Evolutionary conservation across 2,329 filamentous ascomycete genomes (phyloP).

Genomic region (Annulohypoxylon truncatum): DNA sequence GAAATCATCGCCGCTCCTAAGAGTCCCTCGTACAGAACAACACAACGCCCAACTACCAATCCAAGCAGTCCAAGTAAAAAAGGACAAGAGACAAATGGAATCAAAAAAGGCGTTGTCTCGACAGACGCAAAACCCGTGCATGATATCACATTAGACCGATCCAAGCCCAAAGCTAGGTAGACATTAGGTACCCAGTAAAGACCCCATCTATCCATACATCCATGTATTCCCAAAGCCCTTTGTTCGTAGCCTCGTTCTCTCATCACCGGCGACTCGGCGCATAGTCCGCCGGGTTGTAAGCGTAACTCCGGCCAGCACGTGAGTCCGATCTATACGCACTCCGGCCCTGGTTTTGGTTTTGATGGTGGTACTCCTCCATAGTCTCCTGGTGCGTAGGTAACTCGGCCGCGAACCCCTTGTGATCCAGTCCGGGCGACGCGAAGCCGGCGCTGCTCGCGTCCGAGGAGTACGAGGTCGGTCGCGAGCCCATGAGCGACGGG

Average conservation of each 20-base stretch:
- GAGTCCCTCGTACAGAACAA: conserved; percentile 7
- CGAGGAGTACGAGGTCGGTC: conserved; percentile 54
- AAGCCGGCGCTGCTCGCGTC: conserved; percentile 49
- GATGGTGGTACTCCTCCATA: conserved; percentile 56
- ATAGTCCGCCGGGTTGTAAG: conserved; percentile 57
- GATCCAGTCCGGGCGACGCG: conserved; percentile 55
- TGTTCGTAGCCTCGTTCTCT: not conserved
- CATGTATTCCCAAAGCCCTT: not conserved
- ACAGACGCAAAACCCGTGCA: not conserved
- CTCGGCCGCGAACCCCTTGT: conserved; percentile 57
- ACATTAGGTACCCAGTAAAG: not conserved
- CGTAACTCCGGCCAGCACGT: conserved; percentile 35
- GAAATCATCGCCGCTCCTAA: not conserved
- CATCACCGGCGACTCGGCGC: conserved; percentile 37
- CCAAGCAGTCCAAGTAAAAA: not conserved
- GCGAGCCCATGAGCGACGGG: conserved; percentile 47
- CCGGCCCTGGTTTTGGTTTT: not conserved
- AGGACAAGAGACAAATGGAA: conserved; percentile 15
- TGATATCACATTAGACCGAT: conserved; percentile 18
- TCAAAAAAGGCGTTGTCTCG: not conserved
- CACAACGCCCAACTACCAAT: conserved; percentile 22
- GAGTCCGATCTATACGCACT: conserved; percentile 7
- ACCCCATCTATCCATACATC: conserved; percentile 5
- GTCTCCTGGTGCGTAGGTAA: conserved; percentile 62
- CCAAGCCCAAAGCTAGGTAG: conserved; percentile 12